phyloP scores from a whole-genome alignment of 2,329 filamentous ascomycete genomes.

The Alternaria incomplexa region DNA sequence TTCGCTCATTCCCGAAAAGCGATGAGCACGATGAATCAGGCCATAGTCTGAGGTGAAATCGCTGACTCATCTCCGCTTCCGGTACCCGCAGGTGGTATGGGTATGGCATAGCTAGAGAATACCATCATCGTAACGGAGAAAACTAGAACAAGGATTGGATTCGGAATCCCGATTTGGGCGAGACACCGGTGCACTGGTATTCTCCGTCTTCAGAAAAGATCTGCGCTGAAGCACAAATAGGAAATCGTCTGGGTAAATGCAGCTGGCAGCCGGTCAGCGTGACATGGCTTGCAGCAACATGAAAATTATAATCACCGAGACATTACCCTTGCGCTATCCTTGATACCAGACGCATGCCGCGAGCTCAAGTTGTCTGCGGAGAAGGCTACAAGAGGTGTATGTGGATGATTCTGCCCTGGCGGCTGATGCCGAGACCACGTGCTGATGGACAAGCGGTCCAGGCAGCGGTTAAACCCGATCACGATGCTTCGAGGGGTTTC shows the following conservation, averaged over 20 bases:
- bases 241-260: not conserved
- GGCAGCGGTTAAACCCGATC: not conserved
- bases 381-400: not conserved
- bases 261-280: not conserved
- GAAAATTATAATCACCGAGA: not conserved
- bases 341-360: not conserved
- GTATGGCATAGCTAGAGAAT: not conserved
- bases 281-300: not conserved
- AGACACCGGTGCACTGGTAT: not conserved
- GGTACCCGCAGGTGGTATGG: not conserved
- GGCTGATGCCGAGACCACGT: not conserved
- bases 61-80: not conserved
- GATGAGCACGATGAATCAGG: not conserved
- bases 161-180: not conserved
- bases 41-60: not conserved
- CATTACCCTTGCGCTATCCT: not conserved
- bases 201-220: not conserved
- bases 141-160: not conserved
- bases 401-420: not conserved
- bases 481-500: not conserved
- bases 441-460: not conserved
- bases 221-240: not conserved
- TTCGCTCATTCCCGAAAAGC: not conserved
- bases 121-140: not conserved
- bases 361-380: not conserved